Percentiles rank a stretch among this genome's conserved stretches.
Evolutionary conservation across 306 rosid genomes (phyloP).

Genomic region (Rosa multiflora): DNA sequence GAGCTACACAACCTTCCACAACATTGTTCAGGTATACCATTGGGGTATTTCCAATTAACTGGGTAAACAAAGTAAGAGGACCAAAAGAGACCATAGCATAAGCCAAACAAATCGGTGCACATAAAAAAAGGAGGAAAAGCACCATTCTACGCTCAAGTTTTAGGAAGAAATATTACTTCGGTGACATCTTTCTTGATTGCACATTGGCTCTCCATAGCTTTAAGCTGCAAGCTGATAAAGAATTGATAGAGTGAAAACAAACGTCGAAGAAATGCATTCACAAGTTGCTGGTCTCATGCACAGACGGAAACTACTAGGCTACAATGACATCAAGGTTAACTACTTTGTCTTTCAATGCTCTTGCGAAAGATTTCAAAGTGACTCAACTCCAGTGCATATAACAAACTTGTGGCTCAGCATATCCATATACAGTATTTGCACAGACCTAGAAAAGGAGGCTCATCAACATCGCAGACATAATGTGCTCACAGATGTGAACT

Average conservation of each 20-base stretch:
- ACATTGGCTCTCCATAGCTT: constrained; percentile 49
- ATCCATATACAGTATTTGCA: not conserved
- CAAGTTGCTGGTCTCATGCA: not conserved
- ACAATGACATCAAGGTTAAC: not conserved
- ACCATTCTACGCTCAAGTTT: not conserved
- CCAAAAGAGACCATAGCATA: not conserved
- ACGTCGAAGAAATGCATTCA: not conserved
- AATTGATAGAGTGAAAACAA: constrained; percentile 3
- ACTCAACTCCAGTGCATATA: not conserved
- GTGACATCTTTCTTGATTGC: constrained; percentile 75
- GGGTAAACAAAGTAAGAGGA: constrained; percentile 13
- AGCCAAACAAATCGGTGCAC: not conserved
- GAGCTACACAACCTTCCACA: constrained; percentile 68
- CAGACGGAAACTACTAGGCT: too few species aligned
- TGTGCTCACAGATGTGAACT: not conserved
- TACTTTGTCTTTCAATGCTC: not conserved
- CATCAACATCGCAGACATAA: not conserved
- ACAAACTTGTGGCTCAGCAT: not conserved
- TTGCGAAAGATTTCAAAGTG: not conserved
- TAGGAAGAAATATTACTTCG: constrained; percentile 45
- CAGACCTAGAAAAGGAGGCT: not conserved
- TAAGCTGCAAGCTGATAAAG: constrained; percentile 6
- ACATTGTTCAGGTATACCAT: constrained; percentile 69
- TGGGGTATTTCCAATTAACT: constrained; percentile 76
- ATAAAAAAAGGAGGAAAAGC: constrained; percentile 4